A percentile compares a stretch with the other conserved stretches of the same genome.
Evolutionary conservation across 2,329 filamentous ascomycete species (phyloP).

Genomic region (Epichloe elymi): DNA sequence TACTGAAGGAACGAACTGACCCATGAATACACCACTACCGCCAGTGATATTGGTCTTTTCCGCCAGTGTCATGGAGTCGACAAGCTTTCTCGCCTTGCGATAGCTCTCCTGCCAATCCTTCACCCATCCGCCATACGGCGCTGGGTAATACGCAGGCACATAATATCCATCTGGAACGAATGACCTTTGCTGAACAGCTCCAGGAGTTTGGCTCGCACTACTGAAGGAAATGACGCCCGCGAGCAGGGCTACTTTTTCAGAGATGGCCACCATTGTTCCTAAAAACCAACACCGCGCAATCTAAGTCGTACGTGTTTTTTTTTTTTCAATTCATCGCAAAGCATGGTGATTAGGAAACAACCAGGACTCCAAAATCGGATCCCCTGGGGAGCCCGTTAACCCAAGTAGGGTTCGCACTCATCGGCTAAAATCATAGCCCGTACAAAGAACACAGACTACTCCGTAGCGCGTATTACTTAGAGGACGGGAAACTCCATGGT

Average conservation of each 20-base stretch:
- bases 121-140: slow-evolving; percentile 59
- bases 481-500: too few relatives aligned
- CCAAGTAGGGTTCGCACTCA: too few relatives aligned
- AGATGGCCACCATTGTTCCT: not conserved
- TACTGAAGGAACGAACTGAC: slow-evolving; percentile 15
- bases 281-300: not conserved
- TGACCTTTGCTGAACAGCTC: not conserved
- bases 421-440: too few relatives aligned
- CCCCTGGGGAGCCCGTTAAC: too few relatives aligned
- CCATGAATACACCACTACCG: slow-evolving; percentile 61
- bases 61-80: slow-evolving; percentile 64
- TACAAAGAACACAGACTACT: too few relatives aligned
- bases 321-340: too few relatives aligned
- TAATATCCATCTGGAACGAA: slow-evolving; percentile 16
- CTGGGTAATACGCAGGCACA: slow-evolving; percentile 51
- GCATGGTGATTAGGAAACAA: too few relatives aligned
- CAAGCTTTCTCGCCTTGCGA: slow-evolving; percentile 51
- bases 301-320: not conserved
- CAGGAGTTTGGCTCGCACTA: not conserved
- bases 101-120: slow-evolving; percentile 58
- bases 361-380: too few relatives aligned
- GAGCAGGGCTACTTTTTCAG: not conserved
- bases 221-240: not conserved
- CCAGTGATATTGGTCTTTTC: slow-evolving; percentile 70
- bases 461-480: too few relatives aligned